Percentiles rank a stretch among this genome's conserved stretches.
Conservation (phyloP, 306 rosid genomes). For the Prunus mira region DNA sequence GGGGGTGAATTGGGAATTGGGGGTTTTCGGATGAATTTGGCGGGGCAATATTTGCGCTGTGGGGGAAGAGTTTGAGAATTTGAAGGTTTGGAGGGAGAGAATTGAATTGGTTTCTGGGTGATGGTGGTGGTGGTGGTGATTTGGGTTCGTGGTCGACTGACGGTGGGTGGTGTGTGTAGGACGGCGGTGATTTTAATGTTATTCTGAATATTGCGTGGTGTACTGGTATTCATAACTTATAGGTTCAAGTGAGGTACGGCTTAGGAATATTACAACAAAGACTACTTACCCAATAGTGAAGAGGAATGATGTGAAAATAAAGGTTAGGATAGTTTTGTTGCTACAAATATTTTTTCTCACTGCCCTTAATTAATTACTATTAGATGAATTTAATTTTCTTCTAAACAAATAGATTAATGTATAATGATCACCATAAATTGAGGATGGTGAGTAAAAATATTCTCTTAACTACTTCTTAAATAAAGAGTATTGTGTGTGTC, state of each 20-base stretch:
- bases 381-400: too few relatives aligned
- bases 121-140: neutral
- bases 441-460: too few relatives aligned
- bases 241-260: neutral
- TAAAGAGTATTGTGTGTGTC: too few relatives aligned
- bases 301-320: too few relatives aligned
- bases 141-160: neutral
- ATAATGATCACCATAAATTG: too few relatives aligned
- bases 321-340: too few relatives aligned
- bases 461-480: too few relatives aligned
- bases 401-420: too few relatives aligned
- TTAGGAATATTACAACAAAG: too few relatives aligned
- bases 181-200: neutral
- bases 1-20: neutral
- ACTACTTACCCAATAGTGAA: too few relatives aligned
- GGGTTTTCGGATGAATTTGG: neutral
- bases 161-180: neutral
- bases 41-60: neutral
- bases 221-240: neutral
- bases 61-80: neutral
- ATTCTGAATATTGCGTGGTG: neutral
- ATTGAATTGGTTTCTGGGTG: neutral
- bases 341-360: too few relatives aligned
- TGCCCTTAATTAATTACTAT: too few relatives aligned
- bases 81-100: neutral